Evolutionary conservation across 1,139 yeast species (phyloP).

Genomic region (Kodamaea plutei): DNA sequence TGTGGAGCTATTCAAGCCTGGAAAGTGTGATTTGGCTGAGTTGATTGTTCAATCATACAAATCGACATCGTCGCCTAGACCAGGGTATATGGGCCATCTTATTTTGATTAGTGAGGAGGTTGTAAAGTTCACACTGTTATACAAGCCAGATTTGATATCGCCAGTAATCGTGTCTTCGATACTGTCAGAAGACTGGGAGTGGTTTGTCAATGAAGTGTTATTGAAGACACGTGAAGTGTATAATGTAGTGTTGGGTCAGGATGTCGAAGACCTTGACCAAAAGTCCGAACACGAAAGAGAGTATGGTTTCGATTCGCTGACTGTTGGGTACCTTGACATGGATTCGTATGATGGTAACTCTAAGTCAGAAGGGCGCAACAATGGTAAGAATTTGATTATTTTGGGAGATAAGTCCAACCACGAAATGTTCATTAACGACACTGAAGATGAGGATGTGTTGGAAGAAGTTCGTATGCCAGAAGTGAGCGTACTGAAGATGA

Average conservation of each 20-base stretch:
- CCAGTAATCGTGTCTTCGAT: constrained; percentile 39
- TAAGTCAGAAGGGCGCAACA: constrained; percentile 5
- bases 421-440: constrained; percentile 28
- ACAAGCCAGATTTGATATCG: constrained; percentile 46
- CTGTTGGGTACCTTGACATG: constrained; percentile 35
- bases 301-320: constrained; percentile 30
- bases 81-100: constrained; percentile 48
- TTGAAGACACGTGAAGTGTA: constrained; percentile 45
- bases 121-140: constrained; percentile 45
- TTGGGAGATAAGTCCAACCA: constrained; percentile 37
- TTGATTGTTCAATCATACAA: constrained; percentile 32
- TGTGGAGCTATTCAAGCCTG: constrained; percentile 35
- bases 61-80: constrained; percentile 27
- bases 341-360: constrained; percentile 24
- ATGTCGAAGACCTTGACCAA: constrained; percentile 22
- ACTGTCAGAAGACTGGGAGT: constrained; percentile 38
- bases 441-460: constrained; percentile 14
- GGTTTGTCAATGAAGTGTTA: constrained; percentile 43
- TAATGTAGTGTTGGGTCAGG: constrained; percentile 45
- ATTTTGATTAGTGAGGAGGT: constrained; percentile 47
- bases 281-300: constrained; percentile 13
- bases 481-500: constrained; percentile 20
- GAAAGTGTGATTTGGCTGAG: constrained; percentile 30
- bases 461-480: constrained; percentile 18
- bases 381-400: constrained; percentile 21